Evolutionary conservation across 257 asterid genomes (phyloP).

Genomic region (Rhazya stricta): DNA sequence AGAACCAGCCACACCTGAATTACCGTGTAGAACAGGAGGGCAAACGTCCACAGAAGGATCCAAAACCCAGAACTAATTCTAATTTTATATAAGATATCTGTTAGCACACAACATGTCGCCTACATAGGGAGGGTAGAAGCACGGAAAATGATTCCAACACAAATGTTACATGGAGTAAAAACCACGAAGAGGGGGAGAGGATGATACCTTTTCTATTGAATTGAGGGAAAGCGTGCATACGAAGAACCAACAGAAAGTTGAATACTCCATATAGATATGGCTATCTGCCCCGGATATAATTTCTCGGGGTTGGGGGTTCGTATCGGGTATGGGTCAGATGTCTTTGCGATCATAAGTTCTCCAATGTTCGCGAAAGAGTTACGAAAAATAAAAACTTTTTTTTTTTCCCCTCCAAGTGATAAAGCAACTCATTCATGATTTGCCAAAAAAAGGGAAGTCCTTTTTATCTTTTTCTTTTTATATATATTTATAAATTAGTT

Average conservation of each 20-base stretch:
- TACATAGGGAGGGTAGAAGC: not conserved
- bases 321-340: not conserved
- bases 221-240: not conserved
- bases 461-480: no score
- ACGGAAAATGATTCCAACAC: not conserved
- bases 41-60: not conserved
- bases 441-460: no score
- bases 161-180: not conserved
- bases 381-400: no score
- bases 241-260: conserved; percentile 4
- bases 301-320: no score
- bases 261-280: not conserved
- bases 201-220: not conserved
- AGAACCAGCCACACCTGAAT: not conserved
- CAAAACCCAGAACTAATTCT: conserved; percentile 10
- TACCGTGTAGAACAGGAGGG: not conserved
- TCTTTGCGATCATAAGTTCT: not conserved
- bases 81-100: not conserved
- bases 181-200: conserved; percentile 1
- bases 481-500: no score
- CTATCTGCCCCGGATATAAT: no score
- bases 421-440: no score
- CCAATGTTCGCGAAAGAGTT: not conserved
- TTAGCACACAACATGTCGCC: not conserved
- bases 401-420: no score